Base-by-base conservation (phyloP, 768 basidiomycete species). In the Boletus speciosus region DNA sequence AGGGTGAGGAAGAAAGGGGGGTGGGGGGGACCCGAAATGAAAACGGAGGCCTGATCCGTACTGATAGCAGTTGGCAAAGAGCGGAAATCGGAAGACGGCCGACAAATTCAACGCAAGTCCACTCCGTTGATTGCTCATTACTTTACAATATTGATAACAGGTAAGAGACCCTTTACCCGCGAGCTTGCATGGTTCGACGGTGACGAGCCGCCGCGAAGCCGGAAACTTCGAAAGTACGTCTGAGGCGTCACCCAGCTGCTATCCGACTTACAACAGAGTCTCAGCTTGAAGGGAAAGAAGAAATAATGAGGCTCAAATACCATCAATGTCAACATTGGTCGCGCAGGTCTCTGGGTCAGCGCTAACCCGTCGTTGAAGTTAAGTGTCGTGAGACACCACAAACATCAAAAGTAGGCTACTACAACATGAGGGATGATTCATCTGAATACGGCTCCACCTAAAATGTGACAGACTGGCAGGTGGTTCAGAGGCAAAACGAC, bases 171-270 rank as follows among this genome's bases (percentile, higher is more conserved):
- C 27, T 12, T 23, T 40, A 29, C 2, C 11, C 6, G 23, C 10
- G 11, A 23, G 4, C 61, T 29, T 23, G 29, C n/a, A 7, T 66
- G 60, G 49, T 68, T 82, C 4, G 84, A 84, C 2, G 81, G 65
- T 6, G 71, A 58, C 1, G 74, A 76, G 54, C 81, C 76, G 21
- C 79, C 86, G 77, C 80, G 90, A 35, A 90, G 68, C 44, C 76
- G 74, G 51, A 93, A 75, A 67, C 91, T 87, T 57, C 88, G 83
- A 75, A 81, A 93, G 68, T 88, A 93, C 1, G 85, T 80, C 5
- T 76, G 69, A 6, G 86, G 81, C 0, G 89, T 84, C 23, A 86
- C 86, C 88, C 87, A 94, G 35, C 78, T 78, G 5, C 73, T 52
- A 62, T 94, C 88, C 54, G 77, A 77, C 84, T 81, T 39, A 31